These are phyloP conservation scores for Suhomyces emberorum DNA, from an alignment of 805 yeast species.

Conservation along the genomic window DNA sequence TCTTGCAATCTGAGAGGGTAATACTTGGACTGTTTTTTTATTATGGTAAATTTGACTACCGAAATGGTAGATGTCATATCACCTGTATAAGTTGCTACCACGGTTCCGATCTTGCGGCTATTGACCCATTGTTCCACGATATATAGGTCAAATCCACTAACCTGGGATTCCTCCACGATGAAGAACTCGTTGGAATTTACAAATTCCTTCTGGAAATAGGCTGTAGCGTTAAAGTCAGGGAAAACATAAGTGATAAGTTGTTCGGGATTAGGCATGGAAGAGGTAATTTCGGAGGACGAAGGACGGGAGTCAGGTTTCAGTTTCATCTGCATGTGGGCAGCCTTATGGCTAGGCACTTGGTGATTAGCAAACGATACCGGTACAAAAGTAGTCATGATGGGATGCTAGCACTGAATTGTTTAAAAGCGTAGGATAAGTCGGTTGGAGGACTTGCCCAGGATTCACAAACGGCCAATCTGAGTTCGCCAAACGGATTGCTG, in stretches of 20 bases:
- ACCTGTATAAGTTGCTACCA: constrained; percentile 85
- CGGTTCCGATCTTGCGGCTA: constrained; percentile 60
- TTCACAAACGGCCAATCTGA: no score
- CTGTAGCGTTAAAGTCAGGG: constrained; percentile 58
- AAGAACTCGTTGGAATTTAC: constrained; percentile 33
- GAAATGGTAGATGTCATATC: constrained; percentile 60
- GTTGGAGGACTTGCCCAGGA: no score
- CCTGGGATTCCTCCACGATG: constrained; percentile 42
- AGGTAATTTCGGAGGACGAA: no score
- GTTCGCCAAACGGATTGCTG: no score
- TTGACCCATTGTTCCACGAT: constrained; percentile 94
- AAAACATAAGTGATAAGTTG: constrained; percentile 38
- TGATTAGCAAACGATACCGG: neutral
- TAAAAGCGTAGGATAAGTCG: no score
- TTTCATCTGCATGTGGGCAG: neutral
- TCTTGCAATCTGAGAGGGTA: constrained; percentile 54
- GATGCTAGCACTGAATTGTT: no score
- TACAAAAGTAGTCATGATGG: constrained; percentile 1
- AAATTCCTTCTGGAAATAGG: constrained; percentile 41
- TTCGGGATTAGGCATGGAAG: constrained; percentile 3
- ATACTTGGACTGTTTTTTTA: constrained; percentile 42
- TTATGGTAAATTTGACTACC: constrained; percentile 54
- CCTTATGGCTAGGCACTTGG: neutral
- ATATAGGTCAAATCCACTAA: constrained; percentile 82
- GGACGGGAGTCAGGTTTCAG: neutral